Evolutionary conservation across 306 rosid genomes (phyloP), one percentile per base, ranked within the genome.

Genomic region (Malus sieversii): DNA sequence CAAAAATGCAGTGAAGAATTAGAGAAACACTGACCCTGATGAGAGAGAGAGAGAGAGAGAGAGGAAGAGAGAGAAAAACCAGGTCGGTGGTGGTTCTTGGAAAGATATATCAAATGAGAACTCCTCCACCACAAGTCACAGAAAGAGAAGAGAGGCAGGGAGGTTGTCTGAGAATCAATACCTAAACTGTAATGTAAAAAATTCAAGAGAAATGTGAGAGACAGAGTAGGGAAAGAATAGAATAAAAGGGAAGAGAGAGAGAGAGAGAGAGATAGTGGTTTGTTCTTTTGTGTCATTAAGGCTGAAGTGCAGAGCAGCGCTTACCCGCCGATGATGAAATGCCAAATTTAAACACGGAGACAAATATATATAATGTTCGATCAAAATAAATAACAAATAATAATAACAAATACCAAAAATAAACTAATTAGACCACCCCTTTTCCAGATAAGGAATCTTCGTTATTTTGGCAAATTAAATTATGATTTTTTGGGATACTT

Each of bases 261-360:
- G 68, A 27, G 73, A 27, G 59, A 57, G 70, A 55, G 68, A 69
- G 66, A 35, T 71, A 0, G 68, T 82, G 75, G 79, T 59, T 77
- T 80, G 82, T 86, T 87, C 86, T 91, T 69, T 84, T 83, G 79
- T 77, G 84, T 80, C 78, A 13, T 48, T 46, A 81, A 78, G 66
- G 74, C 85, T 79, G 77, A 71, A 83, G 57, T 64, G 79, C 84
- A 51, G 83, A 73, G 70, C 66, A 62, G 85, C 83, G 82, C 73
- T 80, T 82, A 72, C 82, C 80, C 75, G 69, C 78, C 22, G 64
- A 33, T 32, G 32, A 70, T 52, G 69, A 66, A 53, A 64, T 74
- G 63, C 23, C 64, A 15, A 29, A 29, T 67, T 72, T 64, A 18
- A 64, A 42, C 12, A 30, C 51, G 1, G n/a, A 61, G 10, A 61